A percentile compares a stretch with the other conserved stretches of the same genome.
phyloP scores from a whole-genome alignment of 2,329 filamentous ascomycete genomes.

The Diaporthe aspalathi region DNA sequence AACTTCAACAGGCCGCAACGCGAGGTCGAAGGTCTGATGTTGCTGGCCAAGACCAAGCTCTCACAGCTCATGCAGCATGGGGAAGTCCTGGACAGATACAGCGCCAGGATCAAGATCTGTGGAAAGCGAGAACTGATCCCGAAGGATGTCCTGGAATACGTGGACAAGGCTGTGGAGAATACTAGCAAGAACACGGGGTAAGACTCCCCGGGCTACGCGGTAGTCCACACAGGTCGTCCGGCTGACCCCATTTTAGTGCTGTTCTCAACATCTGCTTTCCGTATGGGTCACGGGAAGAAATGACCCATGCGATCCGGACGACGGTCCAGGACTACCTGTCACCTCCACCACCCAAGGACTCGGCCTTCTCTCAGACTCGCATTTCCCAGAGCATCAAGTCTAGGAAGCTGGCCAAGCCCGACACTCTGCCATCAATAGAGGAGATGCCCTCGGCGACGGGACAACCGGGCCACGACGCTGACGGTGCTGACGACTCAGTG shows the following conservation, averaged over 20 bases:
- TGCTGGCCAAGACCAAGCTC: slow-evolving; percentile 95
- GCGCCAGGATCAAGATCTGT: slow-evolving; percentile 85
- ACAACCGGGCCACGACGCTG: slow-evolving; percentile 57
- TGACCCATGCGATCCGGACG: slow-evolving; percentile 86
- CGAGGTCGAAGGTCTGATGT: slow-evolving; percentile 97
- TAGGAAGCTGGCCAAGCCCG: slow-evolving; percentile 65
- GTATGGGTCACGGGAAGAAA: slow-evolving; percentile 95
- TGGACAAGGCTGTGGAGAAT: slow-evolving; percentile 86
- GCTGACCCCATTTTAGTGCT: slow-evolving; percentile 51
- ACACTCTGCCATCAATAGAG: slow-evolving; percentile 59
- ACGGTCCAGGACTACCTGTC: slow-evolving; percentile 89
- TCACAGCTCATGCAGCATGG: slow-evolving; percentile 93
- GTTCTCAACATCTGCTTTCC: slow-evolving; percentile 95
- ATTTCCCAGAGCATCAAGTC: slow-evolving; percentile 88
- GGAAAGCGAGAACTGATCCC: slow-evolving; percentile 87
- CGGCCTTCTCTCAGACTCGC: slow-evolving; percentile 86
- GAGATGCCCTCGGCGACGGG: slow-evolving; percentile 59
- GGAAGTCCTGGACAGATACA: slow-evolving; percentile 91
- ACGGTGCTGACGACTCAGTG: slow-evolving; percentile 60
- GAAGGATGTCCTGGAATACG: slow-evolving; percentile 87
- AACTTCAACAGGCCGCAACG: slow-evolving; percentile 98
- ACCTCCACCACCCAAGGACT: slow-evolving; percentile 72
- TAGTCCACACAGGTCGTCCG: slow-evolving; percentile 31
- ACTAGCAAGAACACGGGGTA: slow-evolving; percentile 88
- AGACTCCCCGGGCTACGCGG: slow-evolving; percentile 41